phyloP scores from a whole-genome alignment of 2,329 filamentous ascomycete genomes.

The Fusarium clavum region DNA sequence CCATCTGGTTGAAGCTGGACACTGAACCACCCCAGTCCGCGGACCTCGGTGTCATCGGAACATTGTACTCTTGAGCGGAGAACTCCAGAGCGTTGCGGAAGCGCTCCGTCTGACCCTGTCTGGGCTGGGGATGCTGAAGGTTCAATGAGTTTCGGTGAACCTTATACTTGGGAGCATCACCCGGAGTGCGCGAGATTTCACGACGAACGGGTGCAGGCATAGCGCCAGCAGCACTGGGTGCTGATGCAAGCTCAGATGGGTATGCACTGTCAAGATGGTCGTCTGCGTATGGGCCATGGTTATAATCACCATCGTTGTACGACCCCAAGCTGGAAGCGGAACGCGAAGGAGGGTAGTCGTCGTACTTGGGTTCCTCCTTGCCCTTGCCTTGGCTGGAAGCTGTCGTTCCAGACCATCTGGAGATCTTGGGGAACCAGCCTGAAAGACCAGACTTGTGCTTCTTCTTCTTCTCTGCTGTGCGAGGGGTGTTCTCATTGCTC shows the following conservation, averaged over 20 bases:
- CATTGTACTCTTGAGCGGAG: slow-evolving; percentile 75
- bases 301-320: slow-evolving; percentile 69
- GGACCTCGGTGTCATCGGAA: slow-evolving; percentile 69
- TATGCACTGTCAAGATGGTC: slow-evolving; percentile 71
- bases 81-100: slow-evolving; percentile 80
- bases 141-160: slow-evolving; percentile 85
- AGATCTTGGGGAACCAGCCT: slow-evolving; percentile 88
- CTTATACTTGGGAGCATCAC: slow-evolving; percentile 84
- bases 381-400: slow-evolving; percentile 83
- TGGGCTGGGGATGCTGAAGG: slow-evolving; percentile 82
- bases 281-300: slow-evolving; percentile 66
- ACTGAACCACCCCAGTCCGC: slow-evolving; percentile 72
- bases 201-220: slow-evolving; percentile 49
- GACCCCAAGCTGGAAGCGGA: slow-evolving; percentile 80
- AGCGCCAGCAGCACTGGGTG: slow-evolving; percentile 37
- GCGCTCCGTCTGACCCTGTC: slow-evolving; percentile 77
- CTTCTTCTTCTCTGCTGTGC: slow-evolving; percentile 77
- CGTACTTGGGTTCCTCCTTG: slow-evolving; percentile 70
- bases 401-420: slow-evolving; percentile 97
- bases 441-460: slow-evolving; percentile 93
- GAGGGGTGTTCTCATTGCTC: slow-evolving; percentile 84
- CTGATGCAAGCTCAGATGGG: slow-evolving; percentile 57
- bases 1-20: slow-evolving; percentile 67
- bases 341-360: slow-evolving; percentile 72
- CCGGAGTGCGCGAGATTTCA: slow-evolving; percentile 65